Base-by-base conservation (phyloP, 192 early-diverging fungal species). In the Coemansia sp. region DNA sequence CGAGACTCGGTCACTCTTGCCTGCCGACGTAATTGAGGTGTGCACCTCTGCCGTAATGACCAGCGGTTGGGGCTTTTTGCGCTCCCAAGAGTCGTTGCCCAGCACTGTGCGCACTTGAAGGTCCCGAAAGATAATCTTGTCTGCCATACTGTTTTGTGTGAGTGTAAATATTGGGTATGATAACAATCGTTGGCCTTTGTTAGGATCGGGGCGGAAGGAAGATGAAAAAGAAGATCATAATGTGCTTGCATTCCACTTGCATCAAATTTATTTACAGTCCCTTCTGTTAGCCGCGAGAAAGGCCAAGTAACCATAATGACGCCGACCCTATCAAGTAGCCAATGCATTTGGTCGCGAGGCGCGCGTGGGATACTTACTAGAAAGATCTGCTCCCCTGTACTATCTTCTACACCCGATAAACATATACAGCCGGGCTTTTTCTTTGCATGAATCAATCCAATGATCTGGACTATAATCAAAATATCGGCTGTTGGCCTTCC, bases 71-170 rank as follows among this genome's bases (percentile, higher is more conserved):
- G 84, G 71, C 71, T 94, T 92, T n/a, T 82, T 83, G 17, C 94
- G 85, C 65, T 95, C 94, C 95, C 97, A 99, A 20, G 90, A 85
- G 79, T 99, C 95, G 54, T 93, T 90, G 8, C 97, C 97, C 46
- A 95, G 85, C 51, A 91, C 88, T 50, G 87, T 91, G 56, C 88
- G 89, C 52, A 97, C 89, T 23, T 87, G 78, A 31, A 98, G 86
- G 75, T 95, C 86, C 61, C 87, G 84, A 25, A 96, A 76, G 42
- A 86, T 71, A 61, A 92, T 86, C 66, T 85, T 89, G 85, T 93
- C 92, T 1, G 79, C 57, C 78, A 80, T 17, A 20, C 17, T 31
- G 27, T 22, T n/a, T 36, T 31, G 17, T 64, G 63, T 17, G 39
- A 17, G 39, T 46, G 39, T 14, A 14, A 3, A 46, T 3, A 14